Conservation (phyloP, 768 basidiomycete genomes). For the Lactifluus subvellereus region DNA sequence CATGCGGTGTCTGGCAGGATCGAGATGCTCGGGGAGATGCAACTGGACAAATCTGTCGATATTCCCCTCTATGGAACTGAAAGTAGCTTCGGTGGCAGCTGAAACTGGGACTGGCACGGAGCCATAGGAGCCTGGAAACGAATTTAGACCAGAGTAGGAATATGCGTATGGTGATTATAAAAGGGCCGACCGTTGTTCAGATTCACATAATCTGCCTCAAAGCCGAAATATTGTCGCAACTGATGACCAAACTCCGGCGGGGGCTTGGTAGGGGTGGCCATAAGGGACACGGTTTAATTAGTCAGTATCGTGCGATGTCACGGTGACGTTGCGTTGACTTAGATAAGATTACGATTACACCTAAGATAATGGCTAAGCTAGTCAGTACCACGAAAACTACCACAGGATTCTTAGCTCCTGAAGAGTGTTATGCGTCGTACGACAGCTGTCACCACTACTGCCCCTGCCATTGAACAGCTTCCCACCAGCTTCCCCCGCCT, state of each 20-base stretch:
- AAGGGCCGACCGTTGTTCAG: constrained; percentile 52
- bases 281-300: not conserved
- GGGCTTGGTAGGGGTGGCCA: not conserved
- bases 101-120: constrained; percentile 49
- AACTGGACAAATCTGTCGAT: constrained; percentile 52
- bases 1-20: constrained; percentile 39
- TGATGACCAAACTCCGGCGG: constrained; percentile 52
- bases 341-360: too few species aligned
- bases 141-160: not conserved
- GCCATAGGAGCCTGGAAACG: constrained; percentile 52
- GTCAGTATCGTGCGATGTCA: too few species aligned
- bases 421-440: too few species aligned
- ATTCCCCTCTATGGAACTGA: constrained; percentile 43
- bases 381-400: too few species aligned
- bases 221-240: constrained; percentile 47
- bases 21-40: constrained; percentile 33
- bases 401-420: too few species aligned
- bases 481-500: too few species aligned
- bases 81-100: constrained; percentile 38
- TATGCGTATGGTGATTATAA: not conserved
- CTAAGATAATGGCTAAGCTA: too few species aligned
- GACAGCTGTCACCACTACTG: too few species aligned
- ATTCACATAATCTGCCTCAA: constrained; percentile 56
- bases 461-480: too few species aligned
- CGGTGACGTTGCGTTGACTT: too few species aligned